phyloP scores from a whole-genome alignment of 2,329 filamentous ascomycete species.

The Colletotrichum acutatum region DNA sequence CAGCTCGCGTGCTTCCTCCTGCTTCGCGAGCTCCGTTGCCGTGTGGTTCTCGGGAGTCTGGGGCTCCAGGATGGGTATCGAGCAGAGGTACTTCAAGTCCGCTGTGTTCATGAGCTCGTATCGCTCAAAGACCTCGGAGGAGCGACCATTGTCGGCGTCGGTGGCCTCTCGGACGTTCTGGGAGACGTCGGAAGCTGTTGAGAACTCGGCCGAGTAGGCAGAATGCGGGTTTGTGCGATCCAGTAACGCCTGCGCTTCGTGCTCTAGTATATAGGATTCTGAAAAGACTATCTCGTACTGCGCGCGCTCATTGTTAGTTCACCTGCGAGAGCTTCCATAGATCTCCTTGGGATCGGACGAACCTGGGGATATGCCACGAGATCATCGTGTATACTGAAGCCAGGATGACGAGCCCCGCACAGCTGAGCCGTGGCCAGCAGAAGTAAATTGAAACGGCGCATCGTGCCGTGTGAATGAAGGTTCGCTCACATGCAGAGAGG shows the following conservation, averaged over 20 bases:
- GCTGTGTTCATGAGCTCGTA: slow-evolving; percentile 83
- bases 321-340: not conserved
- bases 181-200: slow-evolving; percentile 53
- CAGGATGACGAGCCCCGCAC: slow-evolving; percentile 59
- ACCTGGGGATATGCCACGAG: slow-evolving; percentile 89
- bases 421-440: slow-evolving; percentile 58
- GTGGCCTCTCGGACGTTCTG: slow-evolving; percentile 48
- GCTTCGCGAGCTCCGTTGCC: slow-evolving; percentile 73
- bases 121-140: slow-evolving; percentile 49
- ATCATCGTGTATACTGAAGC: slow-evolving; percentile 90
- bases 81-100: slow-evolving; percentile 82
- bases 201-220: slow-evolving; percentile 53
- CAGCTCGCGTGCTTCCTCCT: slow-evolving; percentile 84
- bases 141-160: slow-evolving; percentile 42
- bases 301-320: not conserved
- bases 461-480: slow-evolving; percentile 49
- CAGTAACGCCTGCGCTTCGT: slow-evolving; percentile 73
- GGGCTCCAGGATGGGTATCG: slow-evolving; percentile 77
- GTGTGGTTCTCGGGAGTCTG: slow-evolving; percentile 69
- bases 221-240: slow-evolving; percentile 49
- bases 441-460: slow-evolving; percentile 61
- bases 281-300: slow-evolving; percentile 86
- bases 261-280: slow-evolving; percentile 76
- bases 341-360: slow-evolving; percentile 41
- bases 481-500: slow-evolving; percentile 46